Conservation (phyloP, 2,329 filamentous ascomycete species). For the Pseudofabraea citricarpa region DNA sequence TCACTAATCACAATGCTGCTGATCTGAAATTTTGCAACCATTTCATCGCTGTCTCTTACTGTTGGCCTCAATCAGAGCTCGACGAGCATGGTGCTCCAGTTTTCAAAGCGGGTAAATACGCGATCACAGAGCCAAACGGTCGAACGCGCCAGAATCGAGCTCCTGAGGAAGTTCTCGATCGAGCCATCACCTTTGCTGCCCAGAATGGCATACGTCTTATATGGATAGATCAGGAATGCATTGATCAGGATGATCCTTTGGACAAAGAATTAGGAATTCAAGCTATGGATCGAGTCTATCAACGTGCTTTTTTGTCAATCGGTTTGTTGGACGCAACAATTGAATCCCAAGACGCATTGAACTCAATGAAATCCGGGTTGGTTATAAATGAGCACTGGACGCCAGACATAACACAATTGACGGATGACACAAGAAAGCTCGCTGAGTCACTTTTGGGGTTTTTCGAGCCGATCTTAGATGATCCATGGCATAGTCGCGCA, state of each 20-base stretch:
- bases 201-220: slow-evolving; percentile 9
- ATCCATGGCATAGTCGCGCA: slow-evolving; percentile 6
- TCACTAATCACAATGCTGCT: neutral
- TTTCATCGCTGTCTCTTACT: slow-evolving; percentile 9
- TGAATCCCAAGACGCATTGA: neutral
- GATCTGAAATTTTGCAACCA: slow-evolving; percentile 1
- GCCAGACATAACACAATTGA: neutral
- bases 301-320: slow-evolving; percentile 7
- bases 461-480: neutral
- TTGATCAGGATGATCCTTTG: slow-evolving; percentile 14
- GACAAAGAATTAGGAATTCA: slow-evolving; percentile 18
- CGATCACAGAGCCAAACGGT: neutral
- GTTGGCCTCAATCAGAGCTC: slow-evolving; percentile 4
- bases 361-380: neutral
- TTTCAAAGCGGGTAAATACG: too few relatives aligned
- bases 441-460: neutral
- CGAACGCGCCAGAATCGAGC: slow-evolving; percentile 4
- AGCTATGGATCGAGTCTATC: slow-evolving; percentile 16
- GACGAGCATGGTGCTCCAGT: neutral
- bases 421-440: neutral
- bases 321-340: slow-evolving; percentile 1
- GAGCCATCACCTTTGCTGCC: slow-evolving; percentile 10
- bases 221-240: slow-evolving; percentile 19
- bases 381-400: neutral
- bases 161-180: slow-evolving; percentile 8